Conservation (phyloP, 257 asterid genomes). For the Petunia axillaris region DNA sequence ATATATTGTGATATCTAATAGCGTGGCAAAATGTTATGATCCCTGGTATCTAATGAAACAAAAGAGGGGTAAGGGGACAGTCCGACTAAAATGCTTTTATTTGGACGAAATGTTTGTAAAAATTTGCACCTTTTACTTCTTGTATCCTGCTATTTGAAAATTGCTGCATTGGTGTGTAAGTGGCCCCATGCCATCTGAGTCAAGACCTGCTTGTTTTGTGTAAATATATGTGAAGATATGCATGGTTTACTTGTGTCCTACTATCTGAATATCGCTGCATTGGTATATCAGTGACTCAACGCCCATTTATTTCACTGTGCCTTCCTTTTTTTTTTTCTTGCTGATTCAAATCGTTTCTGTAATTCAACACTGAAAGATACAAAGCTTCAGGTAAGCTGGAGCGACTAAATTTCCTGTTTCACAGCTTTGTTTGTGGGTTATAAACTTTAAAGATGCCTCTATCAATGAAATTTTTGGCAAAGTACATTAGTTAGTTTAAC, state of each 20-base stretch:
- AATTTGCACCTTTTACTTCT: background rate
- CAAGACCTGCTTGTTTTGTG: background rate
- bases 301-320: conserved; percentile 1
- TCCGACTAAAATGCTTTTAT: background rate
- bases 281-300: background rate
- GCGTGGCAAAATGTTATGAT: background rate
- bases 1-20: too few relatives aligned
- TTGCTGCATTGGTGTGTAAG: background rate
- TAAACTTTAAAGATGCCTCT: background rate
- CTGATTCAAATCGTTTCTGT: background rate
- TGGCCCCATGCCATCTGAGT: background rate
- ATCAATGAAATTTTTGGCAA: background rate
- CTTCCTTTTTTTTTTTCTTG: background rate
- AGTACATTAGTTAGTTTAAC: background rate
- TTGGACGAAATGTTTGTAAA: background rate
- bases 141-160: background rate
- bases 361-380: conserved; percentile 13
- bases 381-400: conserved; percentile 4
- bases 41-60: conserved; percentile 5
- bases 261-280: background rate
- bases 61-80: background rate
- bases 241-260: background rate
- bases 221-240: background rate
- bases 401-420: conserved; percentile 3
- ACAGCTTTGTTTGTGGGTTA: conserved; percentile 3